Conservation (phyloP, 2,329 filamentous ascomycete species). For the Trichoderma simmonsii region DNA sequence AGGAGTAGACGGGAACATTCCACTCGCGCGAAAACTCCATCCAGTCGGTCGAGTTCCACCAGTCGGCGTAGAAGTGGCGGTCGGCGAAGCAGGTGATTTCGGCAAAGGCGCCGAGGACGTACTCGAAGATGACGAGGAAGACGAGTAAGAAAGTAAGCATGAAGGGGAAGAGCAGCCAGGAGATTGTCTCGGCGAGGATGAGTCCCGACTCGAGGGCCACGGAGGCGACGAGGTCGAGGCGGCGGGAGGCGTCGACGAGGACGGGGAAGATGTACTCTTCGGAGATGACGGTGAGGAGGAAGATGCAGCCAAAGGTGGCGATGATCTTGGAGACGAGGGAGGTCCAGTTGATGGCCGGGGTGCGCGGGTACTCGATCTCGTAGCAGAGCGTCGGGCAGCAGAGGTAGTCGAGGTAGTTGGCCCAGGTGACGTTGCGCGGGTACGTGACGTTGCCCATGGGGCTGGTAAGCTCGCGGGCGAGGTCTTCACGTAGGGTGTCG, state of each 20-base stretch:
- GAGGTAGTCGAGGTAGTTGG: constrained; percentile 82
- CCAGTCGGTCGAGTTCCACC: constrained; percentile 81
- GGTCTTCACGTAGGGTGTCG: constrained; percentile 72
- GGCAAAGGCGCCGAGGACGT: constrained; percentile 88
- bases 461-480: constrained; percentile 87
- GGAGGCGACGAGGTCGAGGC: constrained; percentile 43
- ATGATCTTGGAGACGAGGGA: constrained; percentile 80
- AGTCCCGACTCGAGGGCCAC: constrained; percentile 65
- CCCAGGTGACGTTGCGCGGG: constrained; percentile 77
- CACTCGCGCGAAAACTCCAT: constrained; percentile 94
- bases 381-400: constrained; percentile 96
- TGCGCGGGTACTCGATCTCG: constrained; percentile 92
- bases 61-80: constrained; percentile 83
- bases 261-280: constrained; percentile 96
- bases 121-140: constrained; percentile 98
- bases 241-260: constrained; percentile 64
- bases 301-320: constrained; percentile 94
- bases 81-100: constrained; percentile 93
- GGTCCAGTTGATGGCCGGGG: constrained; percentile 68
- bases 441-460: constrained; percentile 88
- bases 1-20: constrained; percentile 97
- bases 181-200: constrained; percentile 85
- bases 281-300: constrained; percentile 83
- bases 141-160: constrained; percentile 94
- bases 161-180: constrained; percentile 90